phyloP scores from a whole-genome alignment of 2,329 filamentous ascomycete genomes.

The Pseudonectria foliicola region DNA sequence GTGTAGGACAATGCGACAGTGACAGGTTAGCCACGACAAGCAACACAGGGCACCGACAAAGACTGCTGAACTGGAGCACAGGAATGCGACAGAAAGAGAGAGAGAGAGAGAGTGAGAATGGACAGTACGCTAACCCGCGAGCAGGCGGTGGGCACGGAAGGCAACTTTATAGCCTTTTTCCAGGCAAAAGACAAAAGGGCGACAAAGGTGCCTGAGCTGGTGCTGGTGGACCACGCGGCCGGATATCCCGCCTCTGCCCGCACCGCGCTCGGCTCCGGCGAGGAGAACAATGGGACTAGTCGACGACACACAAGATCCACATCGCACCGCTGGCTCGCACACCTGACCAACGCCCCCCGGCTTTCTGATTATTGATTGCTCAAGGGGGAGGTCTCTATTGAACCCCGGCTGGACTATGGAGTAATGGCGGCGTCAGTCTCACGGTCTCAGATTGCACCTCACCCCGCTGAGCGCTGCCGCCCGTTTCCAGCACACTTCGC shows the following conservation, averaged over 20 bases:
- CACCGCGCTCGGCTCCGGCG: conserved; percentile 17
- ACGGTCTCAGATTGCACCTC: conserved; percentile 2
- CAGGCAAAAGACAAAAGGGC: conserved; percentile 5
- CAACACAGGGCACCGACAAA: not conserved
- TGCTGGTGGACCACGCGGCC: too few relatives aligned
- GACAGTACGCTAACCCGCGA: too few relatives aligned
- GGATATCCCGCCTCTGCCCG: conserved; percentile 23
- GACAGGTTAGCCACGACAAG: conserved; percentile 1
- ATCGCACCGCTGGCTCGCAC: too few relatives aligned
- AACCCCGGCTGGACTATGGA: too few relatives aligned
- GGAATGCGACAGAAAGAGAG: not conserved
- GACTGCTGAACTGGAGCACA: not conserved
- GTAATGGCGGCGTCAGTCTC: too few relatives aligned
- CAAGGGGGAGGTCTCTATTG: too few relatives aligned
- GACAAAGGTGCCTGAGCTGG: not conserved
- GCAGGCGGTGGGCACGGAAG: conserved; percentile 3
- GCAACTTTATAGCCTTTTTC: conserved; percentile 6
- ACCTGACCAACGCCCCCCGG: too few relatives aligned
- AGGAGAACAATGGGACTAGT: not conserved
- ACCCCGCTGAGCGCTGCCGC: too few relatives aligned
- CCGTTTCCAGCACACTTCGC: too few relatives aligned
- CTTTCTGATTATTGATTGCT: too few relatives aligned
- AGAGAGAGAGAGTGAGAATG: too few relatives aligned
- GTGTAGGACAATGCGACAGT: conserved; percentile 1
- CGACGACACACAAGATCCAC: too few relatives aligned